phyloP scores from a whole-genome alignment of 2,329 filamentous ascomycete species.

The Fusarium citri region DNA sequence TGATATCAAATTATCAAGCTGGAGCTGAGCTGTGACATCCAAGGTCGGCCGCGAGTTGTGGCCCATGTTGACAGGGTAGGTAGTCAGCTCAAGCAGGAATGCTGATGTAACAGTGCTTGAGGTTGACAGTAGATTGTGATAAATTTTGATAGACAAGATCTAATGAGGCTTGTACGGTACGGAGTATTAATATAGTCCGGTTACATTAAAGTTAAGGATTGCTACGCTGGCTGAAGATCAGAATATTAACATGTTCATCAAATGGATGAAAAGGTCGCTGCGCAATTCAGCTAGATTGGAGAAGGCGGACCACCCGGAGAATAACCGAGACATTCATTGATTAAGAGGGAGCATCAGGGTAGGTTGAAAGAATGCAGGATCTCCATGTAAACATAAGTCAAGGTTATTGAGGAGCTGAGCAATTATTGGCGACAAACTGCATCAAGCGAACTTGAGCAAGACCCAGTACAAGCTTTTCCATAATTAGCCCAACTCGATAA shows the following conservation, averaged over 20 bases:
- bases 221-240: conserved; percentile 14
- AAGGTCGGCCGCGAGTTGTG: conserved; percentile 13
- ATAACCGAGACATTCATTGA: not conserved
- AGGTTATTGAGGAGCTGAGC: conserved; percentile 23
- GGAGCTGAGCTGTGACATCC: conserved; percentile 19
- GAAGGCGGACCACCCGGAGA: conserved; percentile 34
- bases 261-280: conserved; percentile 12
- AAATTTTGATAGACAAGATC: not conserved
- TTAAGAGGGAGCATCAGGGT: conserved; percentile 16
- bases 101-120: not conserved
- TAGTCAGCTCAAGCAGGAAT: conserved; percentile 7
- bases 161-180: not conserved
- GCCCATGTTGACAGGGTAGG: conserved; percentile 22
- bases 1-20: conserved; percentile 7
- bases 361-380: conserved; percentile 22
- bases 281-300: conserved; percentile 11
- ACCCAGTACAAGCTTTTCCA: conserved; percentile 30
- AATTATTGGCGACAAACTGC: conserved; percentile 19
- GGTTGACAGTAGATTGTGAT: not conserved
- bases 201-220: conserved; percentile 11
- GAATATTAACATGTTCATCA: conserved; percentile 4
- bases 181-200: not conserved
- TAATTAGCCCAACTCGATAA: conserved; percentile 41
- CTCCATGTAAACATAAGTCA: conserved; percentile 22
- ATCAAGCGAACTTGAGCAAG: conserved; percentile 9